phyloP scores from a whole-genome alignment of 257 asterid genomes.

The Salvia splendens region DNA sequence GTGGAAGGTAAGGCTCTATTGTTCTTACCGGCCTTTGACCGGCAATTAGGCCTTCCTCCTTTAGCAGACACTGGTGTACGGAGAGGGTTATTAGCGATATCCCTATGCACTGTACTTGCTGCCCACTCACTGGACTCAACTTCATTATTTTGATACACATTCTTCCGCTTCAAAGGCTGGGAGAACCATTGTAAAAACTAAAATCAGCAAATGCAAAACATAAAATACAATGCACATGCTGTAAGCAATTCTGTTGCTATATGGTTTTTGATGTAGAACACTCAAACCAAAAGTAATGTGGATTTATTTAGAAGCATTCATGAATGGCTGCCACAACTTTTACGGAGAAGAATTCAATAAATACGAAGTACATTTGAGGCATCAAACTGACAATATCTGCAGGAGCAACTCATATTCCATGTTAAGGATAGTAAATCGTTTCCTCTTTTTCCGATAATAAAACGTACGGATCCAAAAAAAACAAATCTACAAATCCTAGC shows the following conservation, averaged over 20 bases:
- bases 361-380: constrained; percentile 20
- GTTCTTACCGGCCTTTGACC: constrained; percentile 65
- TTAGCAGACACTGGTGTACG: constrained; percentile 73
- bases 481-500: constrained; percentile 5
- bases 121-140: constrained; percentile 52
- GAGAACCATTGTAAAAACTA: constrained; percentile 29
- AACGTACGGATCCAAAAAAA: constrained; percentile 24
- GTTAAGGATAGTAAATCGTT: constrained; percentile 17
- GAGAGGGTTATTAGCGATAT: constrained; percentile 53
- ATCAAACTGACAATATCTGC: not conserved
- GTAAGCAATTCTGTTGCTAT: not conserved
- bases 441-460: constrained; percentile 1
- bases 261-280: constrained; percentile 6
- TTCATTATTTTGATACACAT: constrained; percentile 46
- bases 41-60: constrained; percentile 62
- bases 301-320: not conserved
- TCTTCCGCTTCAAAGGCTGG: constrained; percentile 76
- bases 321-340: not conserved
- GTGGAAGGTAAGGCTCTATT: constrained; percentile 61
- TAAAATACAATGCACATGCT: not conserved
- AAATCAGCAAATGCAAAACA: constrained; percentile 25
- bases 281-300: not conserved
- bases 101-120: constrained; percentile 53
- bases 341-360: not conserved
- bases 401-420: constrained; percentile 15